Evolutionary conservation across 2,329 filamentous ascomycete genomes (phyloP), one percentile per base, ranked within the genome.

Genomic region (Colletotrichum truncatum): DNA sequence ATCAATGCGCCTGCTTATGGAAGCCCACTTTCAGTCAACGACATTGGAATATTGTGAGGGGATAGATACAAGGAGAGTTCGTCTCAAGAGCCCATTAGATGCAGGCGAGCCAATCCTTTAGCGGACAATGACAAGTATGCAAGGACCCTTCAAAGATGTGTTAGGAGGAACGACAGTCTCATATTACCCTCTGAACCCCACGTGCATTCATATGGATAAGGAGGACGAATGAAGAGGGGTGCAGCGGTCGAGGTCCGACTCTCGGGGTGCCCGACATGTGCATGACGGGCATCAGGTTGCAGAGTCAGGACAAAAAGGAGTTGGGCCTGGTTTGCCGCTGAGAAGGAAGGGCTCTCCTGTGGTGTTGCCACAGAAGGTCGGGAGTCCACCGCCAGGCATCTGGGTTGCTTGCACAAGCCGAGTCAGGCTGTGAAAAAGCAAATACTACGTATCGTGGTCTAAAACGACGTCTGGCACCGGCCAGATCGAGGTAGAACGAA

Each of bases 371-470:
- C 49, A 36, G 43, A 34, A 62, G 51, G 57, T 23, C 14, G 49
- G 49, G 49, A 62, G 49, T 45, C 57, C 62, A 62, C 63, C 63
- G 57, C 26, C 49, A 65, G 57, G 63, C 63, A 63, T 63, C 63
- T 56, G 36, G 49, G 49, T 45, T 65, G 49, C 63, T 55, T 30
- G 43, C 30, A n/a, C 43, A 62, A 32, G 57, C 48, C 63, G 63
- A 65, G 57, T 65, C 63, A 65, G 63, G 63, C 63, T 57, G 63
- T 65, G 63, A 62, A 32, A 18, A 51, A 39, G 43, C 57, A 62
- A 46, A 38, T n/a, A n/a, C n/a, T n/a, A n/a, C n/a, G n/a, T n/a
- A n/a, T n/a, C n/a, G n/a, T n/a, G n/a, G n/a, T n/a, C n/a, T n/a
- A n/a, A n/a, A n/a, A n/a, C n/a, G n/a, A n/a, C n/a, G n/a, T n/a